Evolutionary conservation across 805 yeast species (phyloP).

Genomic region (Hanseniaspora occidentalis): DNA sequence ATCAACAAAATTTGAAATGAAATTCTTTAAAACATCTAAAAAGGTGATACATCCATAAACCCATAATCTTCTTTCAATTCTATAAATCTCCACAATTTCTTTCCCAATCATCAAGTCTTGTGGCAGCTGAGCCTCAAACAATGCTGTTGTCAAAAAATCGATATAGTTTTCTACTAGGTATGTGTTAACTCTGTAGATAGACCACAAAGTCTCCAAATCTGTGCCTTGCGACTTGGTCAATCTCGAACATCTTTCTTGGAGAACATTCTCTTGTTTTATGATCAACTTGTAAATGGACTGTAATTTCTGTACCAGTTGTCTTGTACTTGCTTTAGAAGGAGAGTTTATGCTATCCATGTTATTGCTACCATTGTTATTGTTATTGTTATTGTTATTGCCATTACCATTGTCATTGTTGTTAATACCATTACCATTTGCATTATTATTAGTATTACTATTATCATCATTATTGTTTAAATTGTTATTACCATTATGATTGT

Average conservation of each 20-base stretch:
- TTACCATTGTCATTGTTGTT: constrained; percentile 11
- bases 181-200: constrained; percentile 54
- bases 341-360: constrained; percentile 15
- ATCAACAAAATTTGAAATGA: constrained; percentile 58
- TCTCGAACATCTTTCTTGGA: constrained; percentile 58
- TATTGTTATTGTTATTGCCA: constrained; percentile 10
- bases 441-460: constrained; percentile 2
- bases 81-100: constrained; percentile 63
- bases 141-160: constrained; percentile 58
- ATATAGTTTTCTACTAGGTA: constrained; percentile 58
- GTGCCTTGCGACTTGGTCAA: constrained; percentile 36
- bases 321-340: constrained; percentile 43
- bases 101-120: constrained; percentile 36
- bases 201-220: constrained; percentile 58
- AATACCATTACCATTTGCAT: constrained; percentile 6
- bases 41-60: constrained; percentile 78
- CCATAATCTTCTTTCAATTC: constrained; percentile 73
- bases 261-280: constrained; percentile 52
- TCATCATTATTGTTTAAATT: not conserved
- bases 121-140: constrained; percentile 54
- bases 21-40: constrained; percentile 62
- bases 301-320: constrained; percentile 46
- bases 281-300: constrained; percentile 67
- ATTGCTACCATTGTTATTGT: constrained; percentile 9
- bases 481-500: not conserved